Percentiles rank a stretch among this genome's conserved stretches.
phyloP scores from a whole-genome alignment of 2,329 filamentous ascomycete genomes.

The Penicillium vulpinum region DNA sequence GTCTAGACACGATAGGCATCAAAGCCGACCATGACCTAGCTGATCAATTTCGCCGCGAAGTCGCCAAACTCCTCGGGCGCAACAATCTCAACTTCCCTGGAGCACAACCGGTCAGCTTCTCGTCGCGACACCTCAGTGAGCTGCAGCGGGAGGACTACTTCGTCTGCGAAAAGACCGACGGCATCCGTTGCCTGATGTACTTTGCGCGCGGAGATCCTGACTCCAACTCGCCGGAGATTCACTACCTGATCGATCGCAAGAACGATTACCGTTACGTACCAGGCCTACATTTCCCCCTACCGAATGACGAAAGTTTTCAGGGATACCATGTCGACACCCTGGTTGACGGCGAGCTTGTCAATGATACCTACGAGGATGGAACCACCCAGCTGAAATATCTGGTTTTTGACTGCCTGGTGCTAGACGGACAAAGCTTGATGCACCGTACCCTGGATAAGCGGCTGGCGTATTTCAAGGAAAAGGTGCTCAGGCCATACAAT shows the following conservation, averaged over 20 bases:
- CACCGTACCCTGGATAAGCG: constrained; percentile 82
- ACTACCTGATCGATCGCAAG: constrained; percentile 95
- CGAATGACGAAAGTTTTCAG: constrained; percentile 57
- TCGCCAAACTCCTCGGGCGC: constrained; percentile 73
- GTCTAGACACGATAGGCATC: constrained; percentile 54
- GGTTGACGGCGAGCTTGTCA: constrained; percentile 89
- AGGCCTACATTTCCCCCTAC: constrained; percentile 77
- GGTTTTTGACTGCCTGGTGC: constrained; percentile 87
- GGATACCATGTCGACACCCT: constrained; percentile 78
- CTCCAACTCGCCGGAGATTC: constrained; percentile 66
- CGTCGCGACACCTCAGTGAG: constrained; percentile 77
- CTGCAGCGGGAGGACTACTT: constrained; percentile 86
- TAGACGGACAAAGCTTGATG: constrained; percentile 75
- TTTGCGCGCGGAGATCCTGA: constrained; percentile 59
- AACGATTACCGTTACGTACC: constrained; percentile 93
- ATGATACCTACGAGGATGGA: constrained; percentile 72
- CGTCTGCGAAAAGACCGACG: constrained; percentile 97
- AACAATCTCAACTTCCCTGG: constrained; percentile 73
- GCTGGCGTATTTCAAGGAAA: constrained; percentile 78
- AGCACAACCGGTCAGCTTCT: constrained; percentile 92
- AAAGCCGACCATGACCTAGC: constrained; percentile 65
- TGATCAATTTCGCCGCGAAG: constrained; percentile 65
- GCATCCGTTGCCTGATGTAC: constrained; percentile 93
- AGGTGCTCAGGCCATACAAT: constrained; percentile 77
- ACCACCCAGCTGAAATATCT: constrained; percentile 74